phyloP scores from a whole-genome alignment of 352 stramenopile species.

The Globisporangium abappressorium region DNA sequence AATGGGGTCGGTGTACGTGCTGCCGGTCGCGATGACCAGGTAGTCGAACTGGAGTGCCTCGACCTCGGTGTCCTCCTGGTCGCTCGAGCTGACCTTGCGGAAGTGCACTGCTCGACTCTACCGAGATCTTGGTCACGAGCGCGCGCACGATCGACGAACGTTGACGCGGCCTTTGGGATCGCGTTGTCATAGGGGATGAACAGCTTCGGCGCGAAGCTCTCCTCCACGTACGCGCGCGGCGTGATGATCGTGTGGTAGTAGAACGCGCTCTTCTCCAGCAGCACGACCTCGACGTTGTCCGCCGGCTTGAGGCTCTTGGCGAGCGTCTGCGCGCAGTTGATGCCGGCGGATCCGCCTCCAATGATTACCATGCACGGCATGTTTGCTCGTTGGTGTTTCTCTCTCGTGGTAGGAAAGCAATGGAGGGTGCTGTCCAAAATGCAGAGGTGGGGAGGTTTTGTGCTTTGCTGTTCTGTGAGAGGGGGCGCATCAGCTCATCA shows the following conservation, averaged over 20 bases:
- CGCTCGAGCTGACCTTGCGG: slow-evolving; percentile 28
- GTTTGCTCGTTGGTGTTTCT: slow-evolving; percentile 2
- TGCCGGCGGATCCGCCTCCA: slow-evolving; percentile 44
- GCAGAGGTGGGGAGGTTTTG: neutral
- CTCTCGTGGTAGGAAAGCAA: neutral
- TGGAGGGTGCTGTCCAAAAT: neutral
- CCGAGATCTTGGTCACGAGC: slow-evolving; percentile 34
- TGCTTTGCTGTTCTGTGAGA: neutral
- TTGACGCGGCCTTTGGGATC: slow-evolving; percentile 27
- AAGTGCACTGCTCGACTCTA: slow-evolving; percentile 34
- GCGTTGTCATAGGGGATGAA: slow-evolving; percentile 55
- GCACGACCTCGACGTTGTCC: slow-evolving; percentile 40
- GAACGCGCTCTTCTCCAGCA: slow-evolving; percentile 58
- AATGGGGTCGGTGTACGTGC: slow-evolving; percentile 56
- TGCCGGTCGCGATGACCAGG: slow-evolving; percentile 56
- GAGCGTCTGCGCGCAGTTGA: slow-evolving; percentile 39
- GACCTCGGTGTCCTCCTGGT: slow-evolving; percentile 22
- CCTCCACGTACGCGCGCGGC: slow-evolving; percentile 46
- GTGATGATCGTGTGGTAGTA: slow-evolving; percentile 44
- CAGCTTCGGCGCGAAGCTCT: slow-evolving; percentile 41
- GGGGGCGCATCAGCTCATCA: neutral
- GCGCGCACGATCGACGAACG: slow-evolving; percentile 42
- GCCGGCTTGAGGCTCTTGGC: slow-evolving; percentile 26
- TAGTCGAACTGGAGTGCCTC: slow-evolving; percentile 55
- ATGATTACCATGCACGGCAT: slow-evolving; percentile 54